Conservation (phyloP, 164 flowering plant species). For the Euptelea pleiosperma region DNA sequence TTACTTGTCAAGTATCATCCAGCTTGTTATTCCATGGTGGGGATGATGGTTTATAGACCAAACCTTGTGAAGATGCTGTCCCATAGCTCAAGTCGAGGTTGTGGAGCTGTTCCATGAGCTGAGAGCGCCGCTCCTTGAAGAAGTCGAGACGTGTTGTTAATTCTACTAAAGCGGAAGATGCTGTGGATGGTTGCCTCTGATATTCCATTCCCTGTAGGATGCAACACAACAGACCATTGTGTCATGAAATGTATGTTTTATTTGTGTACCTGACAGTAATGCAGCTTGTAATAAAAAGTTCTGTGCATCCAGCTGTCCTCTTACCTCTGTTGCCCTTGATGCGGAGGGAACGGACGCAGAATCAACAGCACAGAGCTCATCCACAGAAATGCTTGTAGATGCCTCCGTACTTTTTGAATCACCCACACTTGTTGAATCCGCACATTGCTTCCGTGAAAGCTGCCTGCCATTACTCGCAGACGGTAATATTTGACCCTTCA, state of each 20-base stretch:
- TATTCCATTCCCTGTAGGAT: conserved; percentile 46
- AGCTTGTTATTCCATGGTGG: conserved; percentile 56
- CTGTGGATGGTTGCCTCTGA: conserved; percentile 60
- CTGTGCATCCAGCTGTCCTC: not conserved
- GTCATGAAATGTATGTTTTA: not conserved
- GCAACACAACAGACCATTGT: not conserved
- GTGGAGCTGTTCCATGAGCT: conserved; percentile 96
- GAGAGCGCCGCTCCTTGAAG: conserved; percentile 95
- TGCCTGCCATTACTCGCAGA: conserved; percentile 50
- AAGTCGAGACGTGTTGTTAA: conserved; percentile 93
- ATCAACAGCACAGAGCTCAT: conserved; percentile 65
- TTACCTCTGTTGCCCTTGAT: conserved; percentile 63
- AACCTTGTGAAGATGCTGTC: conserved; percentile 60
- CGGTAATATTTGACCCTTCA: conserved; percentile 52
- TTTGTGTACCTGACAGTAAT: not conserved
- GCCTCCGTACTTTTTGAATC: conserved; percentile 77
- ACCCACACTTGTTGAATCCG: conserved; percentile 51
- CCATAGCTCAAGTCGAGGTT: conserved; percentile 78
- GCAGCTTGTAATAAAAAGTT: not conserved
- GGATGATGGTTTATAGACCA: conserved; percentile 62
- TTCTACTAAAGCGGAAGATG: conserved; percentile 83
- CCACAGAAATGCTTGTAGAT: conserved; percentile 61
- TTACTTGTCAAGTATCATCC: conserved; percentile 5
- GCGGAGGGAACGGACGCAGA: conserved; percentile 62
- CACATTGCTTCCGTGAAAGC: conserved; percentile 52